Conservation (phyloP, 2,329 filamentous ascomycete genomes). For the Hypoxylon sp. region DNA sequence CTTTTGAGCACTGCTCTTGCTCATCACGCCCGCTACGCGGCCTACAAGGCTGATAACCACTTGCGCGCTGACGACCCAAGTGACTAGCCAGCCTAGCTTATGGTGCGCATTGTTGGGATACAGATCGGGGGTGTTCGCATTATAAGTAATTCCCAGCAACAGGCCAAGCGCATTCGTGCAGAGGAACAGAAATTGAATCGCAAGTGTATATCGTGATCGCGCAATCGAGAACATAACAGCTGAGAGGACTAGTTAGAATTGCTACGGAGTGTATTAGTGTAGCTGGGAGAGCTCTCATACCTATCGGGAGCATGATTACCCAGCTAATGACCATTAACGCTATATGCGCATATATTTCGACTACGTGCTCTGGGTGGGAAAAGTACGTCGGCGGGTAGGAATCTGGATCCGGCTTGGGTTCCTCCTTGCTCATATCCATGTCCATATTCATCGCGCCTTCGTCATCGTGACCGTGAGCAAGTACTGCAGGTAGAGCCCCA, state of each 20-base stretch:
- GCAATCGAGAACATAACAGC: constrained; percentile 89
- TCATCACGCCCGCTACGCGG: constrained; percentile 66
- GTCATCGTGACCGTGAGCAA: constrained; percentile 55
- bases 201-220: constrained; percentile 80
- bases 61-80: constrained; percentile 79
- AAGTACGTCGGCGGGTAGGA: constrained; percentile 59
- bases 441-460: constrained; percentile 53
- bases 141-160: constrained; percentile 79
- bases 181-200: constrained; percentile 78
- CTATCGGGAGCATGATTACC: constrained; percentile 78
- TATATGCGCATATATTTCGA: constrained; percentile 70
- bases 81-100: constrained; percentile 88
- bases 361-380: constrained; percentile 57
- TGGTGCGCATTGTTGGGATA: constrained; percentile 92
- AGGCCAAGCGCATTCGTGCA: constrained; percentile 75
- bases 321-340: constrained; percentile 77
- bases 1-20: constrained; percentile 30
- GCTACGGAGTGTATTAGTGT: not conserved
- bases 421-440: constrained; percentile 54
- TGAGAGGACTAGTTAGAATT: constrained; percentile 56
- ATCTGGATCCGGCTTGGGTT: constrained; percentile 49
- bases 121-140: constrained; percentile 84
- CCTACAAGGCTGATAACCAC: constrained; percentile 77
- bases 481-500: constrained; percentile 52
- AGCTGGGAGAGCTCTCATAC: constrained; percentile 58